Conservation (phyloP, 192 early-diverging fungal genomes). For the Entomortierella lignicola region DNA sequence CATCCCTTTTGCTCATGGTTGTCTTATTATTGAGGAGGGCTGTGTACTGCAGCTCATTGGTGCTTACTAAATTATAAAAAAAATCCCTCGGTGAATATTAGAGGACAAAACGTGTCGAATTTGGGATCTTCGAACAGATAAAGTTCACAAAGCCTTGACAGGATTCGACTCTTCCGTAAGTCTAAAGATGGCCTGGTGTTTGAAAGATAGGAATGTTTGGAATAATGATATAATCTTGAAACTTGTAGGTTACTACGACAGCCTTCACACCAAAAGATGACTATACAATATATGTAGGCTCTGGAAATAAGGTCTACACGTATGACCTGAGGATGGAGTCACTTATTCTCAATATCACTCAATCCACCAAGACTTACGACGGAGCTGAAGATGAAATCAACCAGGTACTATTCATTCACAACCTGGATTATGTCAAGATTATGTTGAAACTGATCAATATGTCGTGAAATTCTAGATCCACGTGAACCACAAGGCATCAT, state of each 20-base stretch:
- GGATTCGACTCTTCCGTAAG: slow-evolving; percentile 39
- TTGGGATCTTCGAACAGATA: slow-evolving; percentile 46
- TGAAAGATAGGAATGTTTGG: too few relatives aligned
- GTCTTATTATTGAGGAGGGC: too few relatives aligned
- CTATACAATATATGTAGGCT: slow-evolving; percentile 45
- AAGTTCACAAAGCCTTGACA: slow-evolving; percentile 44
- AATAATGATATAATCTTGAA: background rate
- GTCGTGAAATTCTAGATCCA: slow-evolving; percentile 56
- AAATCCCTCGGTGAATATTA: background rate
- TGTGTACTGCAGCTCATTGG: background rate
- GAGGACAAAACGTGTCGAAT: slow-evolving; percentile 54
- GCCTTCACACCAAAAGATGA: slow-evolving; percentile 31
- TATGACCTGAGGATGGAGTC: slow-evolving; percentile 59
- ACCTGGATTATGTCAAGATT: too few relatives aligned
- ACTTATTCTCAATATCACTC: slow-evolving; percentile 40
- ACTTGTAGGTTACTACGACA: slow-evolving; percentile 24
- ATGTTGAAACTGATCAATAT: too few relatives aligned
- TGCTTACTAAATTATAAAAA: background rate
- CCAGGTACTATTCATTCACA: too few relatives aligned
- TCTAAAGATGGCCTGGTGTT: background rate
- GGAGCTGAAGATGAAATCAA: slow-evolving; percentile 65
- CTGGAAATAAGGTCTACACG: slow-evolving; percentile 39
- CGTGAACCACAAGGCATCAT: slow-evolving; percentile 59
- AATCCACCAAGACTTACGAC: slow-evolving; percentile 43
- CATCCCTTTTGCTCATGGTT: background rate